These are phyloP conservation scores for Melanogaster broomeanus DNA, from an alignment of 768 basidiomycete species.

Conservation along the genomic window DNA sequence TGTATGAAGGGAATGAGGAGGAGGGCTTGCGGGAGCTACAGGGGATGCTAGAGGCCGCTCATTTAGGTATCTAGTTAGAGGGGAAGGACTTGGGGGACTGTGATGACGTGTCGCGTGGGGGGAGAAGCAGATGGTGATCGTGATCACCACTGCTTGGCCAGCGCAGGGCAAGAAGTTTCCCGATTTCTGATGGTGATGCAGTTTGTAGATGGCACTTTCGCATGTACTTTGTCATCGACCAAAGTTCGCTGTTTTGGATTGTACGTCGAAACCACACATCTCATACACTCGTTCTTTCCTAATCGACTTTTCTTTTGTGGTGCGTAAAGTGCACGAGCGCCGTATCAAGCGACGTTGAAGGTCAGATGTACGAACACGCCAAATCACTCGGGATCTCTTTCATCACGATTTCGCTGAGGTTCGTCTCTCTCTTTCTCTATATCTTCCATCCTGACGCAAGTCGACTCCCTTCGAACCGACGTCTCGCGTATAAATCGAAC, in stretches of 20 bases:
- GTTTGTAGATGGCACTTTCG: slow-evolving; percentile 79
- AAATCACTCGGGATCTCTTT: slow-evolving; percentile 89
- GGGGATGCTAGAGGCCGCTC: slow-evolving; percentile 77
- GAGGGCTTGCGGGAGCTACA: slow-evolving; percentile 69
- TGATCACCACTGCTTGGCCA: not conserved
- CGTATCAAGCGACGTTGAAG: slow-evolving; percentile 95
- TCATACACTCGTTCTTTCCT: not conserved
- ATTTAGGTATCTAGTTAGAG: slow-evolving; percentile 81
- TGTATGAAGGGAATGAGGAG: slow-evolving; percentile 43
- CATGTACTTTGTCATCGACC: slow-evolving; percentile 90
- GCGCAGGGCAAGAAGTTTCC: no score
- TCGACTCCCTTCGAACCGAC: not conserved
- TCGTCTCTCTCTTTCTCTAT: slow-evolving; percentile 15
- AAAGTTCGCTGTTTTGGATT: slow-evolving; percentile 82
- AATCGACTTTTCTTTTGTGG: not conserved
- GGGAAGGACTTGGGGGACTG: slow-evolving; percentile 87
- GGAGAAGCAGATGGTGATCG: slow-evolving; percentile 87
- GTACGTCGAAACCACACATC: slow-evolving; percentile 45
- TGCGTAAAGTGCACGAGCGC: slow-evolving; percentile 87
- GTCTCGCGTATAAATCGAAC: no score
- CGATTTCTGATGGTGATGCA: slow-evolving; percentile 1
- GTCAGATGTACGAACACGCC: slow-evolving; percentile 91
- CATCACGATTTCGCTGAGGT: slow-evolving; percentile 90
- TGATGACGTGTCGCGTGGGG: slow-evolving; percentile 95
- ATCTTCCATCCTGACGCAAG: not conserved